Evolutionary conservation across 2,329 filamentous ascomycete species (phyloP).

Genomic region (Neonectria punicea): DNA sequence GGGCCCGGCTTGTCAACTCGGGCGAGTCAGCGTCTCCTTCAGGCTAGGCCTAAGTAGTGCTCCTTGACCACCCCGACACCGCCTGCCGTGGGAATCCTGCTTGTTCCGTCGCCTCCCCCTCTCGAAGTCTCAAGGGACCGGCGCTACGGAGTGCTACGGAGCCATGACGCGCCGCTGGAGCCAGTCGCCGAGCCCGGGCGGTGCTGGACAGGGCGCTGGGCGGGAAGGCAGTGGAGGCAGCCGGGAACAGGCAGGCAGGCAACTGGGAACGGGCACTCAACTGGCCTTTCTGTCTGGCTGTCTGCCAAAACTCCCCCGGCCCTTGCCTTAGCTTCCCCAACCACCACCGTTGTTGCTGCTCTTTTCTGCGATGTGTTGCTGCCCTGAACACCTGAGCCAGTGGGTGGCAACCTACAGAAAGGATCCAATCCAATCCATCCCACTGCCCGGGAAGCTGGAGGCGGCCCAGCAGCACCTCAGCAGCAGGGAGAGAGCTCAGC

Average conservation of each 20-base stretch:
- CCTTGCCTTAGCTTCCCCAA: constrained; percentile 6
- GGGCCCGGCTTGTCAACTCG: constrained; percentile 26
- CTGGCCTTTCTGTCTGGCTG: neutral
- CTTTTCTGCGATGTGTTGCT: neutral
- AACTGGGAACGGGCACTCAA: constrained; percentile 3
- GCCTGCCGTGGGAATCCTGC: constrained; percentile 37
- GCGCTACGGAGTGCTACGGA: constrained; percentile 10
- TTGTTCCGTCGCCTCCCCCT: constrained; percentile 18
- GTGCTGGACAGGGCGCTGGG: constrained; percentile 19
- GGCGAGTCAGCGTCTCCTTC: constrained; percentile 37
- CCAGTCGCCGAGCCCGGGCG: constrained; percentile 15
- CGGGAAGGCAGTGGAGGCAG: neutral
- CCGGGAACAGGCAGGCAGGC: neutral
- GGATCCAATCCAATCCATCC: neutral
- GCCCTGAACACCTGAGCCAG: constrained; percentile 17
- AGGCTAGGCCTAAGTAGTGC: constrained; percentile 35
- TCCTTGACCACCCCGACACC: constrained; percentile 36
- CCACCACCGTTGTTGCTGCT: constrained; percentile 6
- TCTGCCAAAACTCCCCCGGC: neutral
- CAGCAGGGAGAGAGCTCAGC: neutral
- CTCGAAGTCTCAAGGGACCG: constrained; percentile 8
- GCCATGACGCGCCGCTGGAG: constrained; percentile 34
- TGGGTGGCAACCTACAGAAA: neutral
- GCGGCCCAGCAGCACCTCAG: too few species aligned
- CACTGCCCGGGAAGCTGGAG: constrained; percentile 12